A percentile compares a stretch with the other conserved stretches of the same genome.
Evolutionary conservation across 2,329 filamentous ascomycete genomes (phyloP).

Genomic region (Monosporascus sp.): DNA sequence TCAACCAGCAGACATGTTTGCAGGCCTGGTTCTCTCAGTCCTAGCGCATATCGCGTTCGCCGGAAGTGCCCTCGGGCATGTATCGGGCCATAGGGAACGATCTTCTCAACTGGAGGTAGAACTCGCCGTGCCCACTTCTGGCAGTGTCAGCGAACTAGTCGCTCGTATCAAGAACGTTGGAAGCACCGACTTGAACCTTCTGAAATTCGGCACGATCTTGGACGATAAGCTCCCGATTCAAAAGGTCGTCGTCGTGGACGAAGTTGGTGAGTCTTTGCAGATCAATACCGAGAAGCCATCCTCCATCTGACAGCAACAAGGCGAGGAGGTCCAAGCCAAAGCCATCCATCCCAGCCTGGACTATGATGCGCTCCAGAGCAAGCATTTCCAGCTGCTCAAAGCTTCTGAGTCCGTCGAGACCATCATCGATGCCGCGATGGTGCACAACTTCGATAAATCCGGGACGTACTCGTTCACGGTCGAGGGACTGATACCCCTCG

Average conservation of each 20-base stretch:
- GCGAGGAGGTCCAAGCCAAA: constrained; percentile 6
- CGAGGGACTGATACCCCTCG: constrained; percentile 10
- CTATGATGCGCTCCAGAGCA: constrained; percentile 9
- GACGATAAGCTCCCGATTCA: constrained; percentile 12
- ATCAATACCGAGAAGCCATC: not conserved
- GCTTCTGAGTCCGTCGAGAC: constrained; percentile 9
- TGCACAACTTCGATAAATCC: constrained; percentile 12
- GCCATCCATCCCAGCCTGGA: constrained; percentile 14
- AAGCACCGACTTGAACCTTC: constrained; percentile 12
- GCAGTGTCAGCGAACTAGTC: constrained; percentile 10
- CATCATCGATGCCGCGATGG: constrained; percentile 8
- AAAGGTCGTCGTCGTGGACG: constrained; percentile 8
- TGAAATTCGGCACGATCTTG: constrained; percentile 17
- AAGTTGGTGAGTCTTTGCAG: constrained; percentile 6
- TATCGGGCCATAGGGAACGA: not conserved
- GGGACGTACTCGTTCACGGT: constrained; percentile 13
- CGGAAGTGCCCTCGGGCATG: not conserved
- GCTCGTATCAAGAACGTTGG: constrained; percentile 15
- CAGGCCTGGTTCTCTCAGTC: not conserved
- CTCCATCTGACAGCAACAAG: constrained; percentile 1
- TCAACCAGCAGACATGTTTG: not conserved
- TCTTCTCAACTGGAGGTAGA: constrained; percentile 7
- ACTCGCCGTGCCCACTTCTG: constrained; percentile 1
- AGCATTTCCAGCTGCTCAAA: constrained; percentile 11
- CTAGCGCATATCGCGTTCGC: not conserved